Conservation (phyloP, 2,329 filamentous ascomycete species). For the Talaromyces atroroseus region DNA sequence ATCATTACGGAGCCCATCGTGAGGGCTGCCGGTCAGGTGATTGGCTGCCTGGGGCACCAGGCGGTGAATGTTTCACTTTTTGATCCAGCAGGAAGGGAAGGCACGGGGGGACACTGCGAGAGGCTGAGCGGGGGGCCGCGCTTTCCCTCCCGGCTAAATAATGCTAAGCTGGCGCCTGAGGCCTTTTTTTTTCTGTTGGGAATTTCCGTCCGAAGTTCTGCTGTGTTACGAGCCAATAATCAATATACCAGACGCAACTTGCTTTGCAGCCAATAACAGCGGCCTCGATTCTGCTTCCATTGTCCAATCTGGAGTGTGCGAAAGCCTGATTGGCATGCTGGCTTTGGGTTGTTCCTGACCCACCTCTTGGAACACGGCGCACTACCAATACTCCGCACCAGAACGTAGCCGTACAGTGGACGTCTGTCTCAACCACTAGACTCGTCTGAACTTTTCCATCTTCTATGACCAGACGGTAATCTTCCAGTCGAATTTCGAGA, state of each 20-base stretch:
- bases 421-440: not conserved
- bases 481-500: conserved; percentile 15
- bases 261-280: not conserved
- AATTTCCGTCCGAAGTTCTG: not conserved
- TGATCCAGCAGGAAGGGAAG: not conserved
- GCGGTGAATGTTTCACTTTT: not conserved
- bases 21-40: not conserved
- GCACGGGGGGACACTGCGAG: too few relatives aligned
- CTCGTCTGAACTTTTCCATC: not conserved
- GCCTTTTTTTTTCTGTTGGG: not conserved
- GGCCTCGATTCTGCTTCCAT: not conserved
- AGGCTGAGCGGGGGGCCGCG: not conserved
- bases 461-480: conserved; percentile 3
- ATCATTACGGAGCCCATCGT: not conserved
- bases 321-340: conserved; percentile 2
- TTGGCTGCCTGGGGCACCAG: not conserved
- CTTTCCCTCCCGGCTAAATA: not conserved
- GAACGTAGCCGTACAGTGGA: not conserved
- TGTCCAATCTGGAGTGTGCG: not conserved
- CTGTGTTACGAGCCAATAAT: not conserved
- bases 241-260: too few relatives aligned
- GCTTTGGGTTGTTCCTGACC: conserved; percentile 7
- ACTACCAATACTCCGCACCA: conserved; percentile 4
- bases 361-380: not conserved
- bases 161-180: not conserved